A percentile compares a stretch with the other conserved stretches of the same genome.
Evolutionary conservation across 495 filamentous ascomycete species (phyloP).

Genomic region (Tuber borchii): DNA sequence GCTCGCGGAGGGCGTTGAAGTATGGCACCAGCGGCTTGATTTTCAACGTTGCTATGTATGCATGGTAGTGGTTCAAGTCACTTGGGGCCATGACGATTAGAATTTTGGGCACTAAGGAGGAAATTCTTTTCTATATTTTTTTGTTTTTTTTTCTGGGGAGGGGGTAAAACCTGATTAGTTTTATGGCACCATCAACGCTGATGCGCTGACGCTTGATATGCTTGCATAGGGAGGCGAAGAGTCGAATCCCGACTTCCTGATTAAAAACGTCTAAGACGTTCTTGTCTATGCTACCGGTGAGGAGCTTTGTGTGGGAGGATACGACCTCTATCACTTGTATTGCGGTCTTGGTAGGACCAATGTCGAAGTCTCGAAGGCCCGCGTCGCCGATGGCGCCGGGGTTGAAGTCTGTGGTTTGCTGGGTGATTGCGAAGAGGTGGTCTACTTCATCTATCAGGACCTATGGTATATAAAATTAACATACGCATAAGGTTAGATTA

Average conservation of each 20-base stretch:
- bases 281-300: slow-evolving; percentile 89
- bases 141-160: background rate
- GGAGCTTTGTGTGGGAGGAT: slow-evolving; percentile 79
- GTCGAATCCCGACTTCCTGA: slow-evolving; percentile 87
- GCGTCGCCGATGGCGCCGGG: slow-evolving; percentile 49
- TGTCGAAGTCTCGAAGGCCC: slow-evolving; percentile 51
- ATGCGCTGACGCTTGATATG: slow-evolving; percentile 94
- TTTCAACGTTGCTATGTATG: slow-evolving; percentile 70
- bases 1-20: slow-evolving; percentile 84
- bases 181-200: slow-evolving; percentile 80
- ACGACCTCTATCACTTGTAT: slow-evolving; percentile 74
- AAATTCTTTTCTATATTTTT: background rate
- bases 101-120: background rate
- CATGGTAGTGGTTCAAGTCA: slow-evolving; percentile 90
- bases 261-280: slow-evolving; percentile 97
- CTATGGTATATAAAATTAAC: background rate
- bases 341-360: slow-evolving; percentile 75
- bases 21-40: slow-evolving; percentile 80
- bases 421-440: slow-evolving; percentile 83
- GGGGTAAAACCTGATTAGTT: slow-evolving; percentile 66
- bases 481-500: background rate
- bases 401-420: slow-evolving; percentile 84
- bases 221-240: slow-evolving; percentile 87
- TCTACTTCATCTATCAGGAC: slow-evolving; percentile 93
- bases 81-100: slow-evolving; percentile 43